phyloP scores from a whole-genome alignment of 257 asterid species.

The Cruciata laevipes region DNA sequence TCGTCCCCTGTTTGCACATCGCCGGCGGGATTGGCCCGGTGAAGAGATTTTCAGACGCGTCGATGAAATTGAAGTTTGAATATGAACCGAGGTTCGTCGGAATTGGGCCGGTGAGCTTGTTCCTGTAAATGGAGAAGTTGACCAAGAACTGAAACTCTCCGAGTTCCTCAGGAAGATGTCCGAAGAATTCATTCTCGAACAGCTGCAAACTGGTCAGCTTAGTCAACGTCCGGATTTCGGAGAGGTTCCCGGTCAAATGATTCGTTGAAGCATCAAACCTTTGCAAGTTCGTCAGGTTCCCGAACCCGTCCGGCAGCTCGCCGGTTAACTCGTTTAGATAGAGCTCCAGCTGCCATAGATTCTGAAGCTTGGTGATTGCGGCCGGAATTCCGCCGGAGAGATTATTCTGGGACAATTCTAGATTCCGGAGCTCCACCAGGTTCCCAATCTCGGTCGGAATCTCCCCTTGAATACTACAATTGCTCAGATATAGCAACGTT shows the following conservation, averaged over 20 bases:
- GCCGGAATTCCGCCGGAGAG: constrained; percentile 58
- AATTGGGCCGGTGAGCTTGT: constrained; percentile 52
- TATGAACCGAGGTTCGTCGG: constrained; percentile 76
- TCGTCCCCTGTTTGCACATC: constrained; percentile 74
- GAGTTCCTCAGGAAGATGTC: constrained; percentile 61
- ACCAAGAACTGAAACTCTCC: constrained; percentile 63
- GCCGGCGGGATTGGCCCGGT: constrained; percentile 80
- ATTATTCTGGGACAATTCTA: constrained; percentile 52
- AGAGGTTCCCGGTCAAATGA: constrained; percentile 48
- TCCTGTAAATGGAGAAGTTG: constrained; percentile 56
- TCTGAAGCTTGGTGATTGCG: constrained; percentile 52
- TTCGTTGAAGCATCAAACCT: constrained; percentile 68
- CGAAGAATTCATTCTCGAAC: constrained; percentile 52
- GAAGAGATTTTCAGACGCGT: constrained; percentile 60
- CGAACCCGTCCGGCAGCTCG: constrained; percentile 56
- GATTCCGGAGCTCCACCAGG: constrained; percentile 37
- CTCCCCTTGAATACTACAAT: constrained; percentile 55
- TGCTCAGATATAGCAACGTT: constrained; percentile 56
- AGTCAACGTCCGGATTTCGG: constrained; percentile 44
- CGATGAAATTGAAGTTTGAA: constrained; percentile 56
- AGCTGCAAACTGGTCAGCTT: constrained; percentile 62
- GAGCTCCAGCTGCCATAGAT: constrained; percentile 70
- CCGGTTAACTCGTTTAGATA: constrained; percentile 50
- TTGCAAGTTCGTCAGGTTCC: constrained; percentile 56
- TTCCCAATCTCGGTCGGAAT: constrained; percentile 74